Evolutionary conservation across 108 stramenopile genomes (phyloP), one percentile per base, ranked within the genome.

Genomic region (Aurantiochytrium sp.): DNA sequence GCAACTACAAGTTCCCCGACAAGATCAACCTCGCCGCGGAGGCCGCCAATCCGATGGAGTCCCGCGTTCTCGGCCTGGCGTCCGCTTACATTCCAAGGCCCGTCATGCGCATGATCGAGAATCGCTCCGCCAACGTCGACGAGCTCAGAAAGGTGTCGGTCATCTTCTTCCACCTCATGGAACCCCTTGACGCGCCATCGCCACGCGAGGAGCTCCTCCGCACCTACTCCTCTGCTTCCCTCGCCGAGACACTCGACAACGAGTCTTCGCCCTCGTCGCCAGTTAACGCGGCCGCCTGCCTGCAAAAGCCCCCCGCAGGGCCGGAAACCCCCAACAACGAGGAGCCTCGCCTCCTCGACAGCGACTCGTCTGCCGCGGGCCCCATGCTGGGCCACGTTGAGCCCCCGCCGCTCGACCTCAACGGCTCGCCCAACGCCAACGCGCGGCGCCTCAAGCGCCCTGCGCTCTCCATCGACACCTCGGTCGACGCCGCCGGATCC

Each of bases 91-190:
- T 81, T 81, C 73, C 73, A 48, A 12, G 73, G 24, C 73, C 73
- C 6, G 73, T 81, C 21, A 81, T 42, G 45, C 6, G 32, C 10
- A 48, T 81, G 73, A 48, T 81, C 2, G 73, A 81, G 30, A 24
- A 48, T 1, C 39, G 45, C 10, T 30, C 39, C n/a, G 39, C 73
- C 36, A 81, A 41, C 27, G 45, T 81, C 12, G 91, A 90, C 39
- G 92, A 94, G 65, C 55, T 92, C 34, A 22, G 89, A 21, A 90
- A 90, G 32, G 91, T 90, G 22, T 89, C 86, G 31, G 92, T 92
- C 41, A 69, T 94, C 32, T 94, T 94, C 69, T 91, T 94, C 24
- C 92, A 93, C 86, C 89, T 93, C 42, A 17, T 48, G 30, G 73
- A 81, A 12, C 59, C 59, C 8, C 59, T 65, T 19, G 19, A 65